These are phyloP conservation scores for Helenozyma baotianmanensis DNA, from an alignment of 805 yeast genomes.

Conservation along the genomic window DNA sequence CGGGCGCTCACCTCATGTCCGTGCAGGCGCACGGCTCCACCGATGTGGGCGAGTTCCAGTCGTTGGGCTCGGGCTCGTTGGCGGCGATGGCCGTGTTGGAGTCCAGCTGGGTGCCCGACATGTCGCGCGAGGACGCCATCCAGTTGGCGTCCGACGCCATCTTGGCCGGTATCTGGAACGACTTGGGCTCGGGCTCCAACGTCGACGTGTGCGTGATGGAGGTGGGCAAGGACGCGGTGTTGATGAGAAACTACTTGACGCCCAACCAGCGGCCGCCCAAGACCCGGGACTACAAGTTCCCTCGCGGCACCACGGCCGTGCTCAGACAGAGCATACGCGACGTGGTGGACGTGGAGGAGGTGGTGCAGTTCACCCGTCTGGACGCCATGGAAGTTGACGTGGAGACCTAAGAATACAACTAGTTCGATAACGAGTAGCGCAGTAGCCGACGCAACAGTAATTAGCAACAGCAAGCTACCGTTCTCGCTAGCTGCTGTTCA, in stretches of 20 bases:
- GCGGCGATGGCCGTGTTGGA: slow-evolving; percentile 99
- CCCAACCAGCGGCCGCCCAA: slow-evolving; percentile 87
- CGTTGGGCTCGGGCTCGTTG: slow-evolving; percentile 93
- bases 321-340: slow-evolving; percentile 63
- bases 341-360: slow-evolving; percentile 65
- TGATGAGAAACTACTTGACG: slow-evolving; percentile 80
- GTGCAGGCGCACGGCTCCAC: slow-evolving; percentile 98
- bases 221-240: slow-evolving; percentile 78
- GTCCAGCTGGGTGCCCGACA: slow-evolving; percentile 73
- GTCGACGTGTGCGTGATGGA: slow-evolving; percentile 98
- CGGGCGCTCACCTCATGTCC: slow-evolving; percentile 89
- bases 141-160: slow-evolving; percentile 87
- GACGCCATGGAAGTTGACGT: slow-evolving; percentile 44
- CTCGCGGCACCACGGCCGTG: slow-evolving; percentile 91
- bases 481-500: too few species aligned
- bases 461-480: too few species aligned
- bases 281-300: slow-evolving; percentile 77
- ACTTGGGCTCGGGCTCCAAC: slow-evolving; percentile 97
- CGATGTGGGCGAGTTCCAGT: slow-evolving; percentile 88
- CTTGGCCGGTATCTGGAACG: slow-evolving; percentile 98
- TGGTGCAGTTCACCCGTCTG: slow-evolving; percentile 31
- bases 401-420: too few species aligned
- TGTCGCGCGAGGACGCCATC: slow-evolving; percentile 88
- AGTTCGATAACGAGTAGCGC: too few species aligned
- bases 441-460: too few species aligned